Conservation (phyloP, 1,284 basidiomycete species). For the Cryptococcus jaspeensis region DNA sequence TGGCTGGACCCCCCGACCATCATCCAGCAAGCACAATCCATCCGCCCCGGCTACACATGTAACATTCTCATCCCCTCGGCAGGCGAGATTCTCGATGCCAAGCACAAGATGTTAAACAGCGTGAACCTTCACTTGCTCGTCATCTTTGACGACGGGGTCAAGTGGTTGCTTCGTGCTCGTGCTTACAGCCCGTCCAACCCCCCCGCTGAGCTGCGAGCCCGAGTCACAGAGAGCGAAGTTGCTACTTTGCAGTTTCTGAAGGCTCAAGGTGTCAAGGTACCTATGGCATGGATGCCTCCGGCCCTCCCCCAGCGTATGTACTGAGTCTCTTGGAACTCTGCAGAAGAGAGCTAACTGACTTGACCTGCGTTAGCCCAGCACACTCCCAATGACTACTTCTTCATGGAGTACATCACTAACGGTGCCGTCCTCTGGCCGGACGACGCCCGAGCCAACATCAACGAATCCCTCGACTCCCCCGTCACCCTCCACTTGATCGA, state of each 20-base stretch:
- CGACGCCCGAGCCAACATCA: neutral
- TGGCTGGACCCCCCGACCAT: too few relatives aligned
- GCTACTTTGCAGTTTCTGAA: conserved; percentile 1
- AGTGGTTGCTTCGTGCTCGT: conserved; percentile 5
- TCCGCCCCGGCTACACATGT: conserved; percentile 1
- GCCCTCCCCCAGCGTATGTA: neutral
- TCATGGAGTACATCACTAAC: neutral
- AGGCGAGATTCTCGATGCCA: neutral
- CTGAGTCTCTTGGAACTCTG: neutral
- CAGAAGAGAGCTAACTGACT: neutral
- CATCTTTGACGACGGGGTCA: conserved; percentile 2
- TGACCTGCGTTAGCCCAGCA: too few relatives aligned
- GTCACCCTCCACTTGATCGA: too few relatives aligned
- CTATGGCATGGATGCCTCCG: neutral
- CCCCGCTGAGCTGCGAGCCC: neutral
- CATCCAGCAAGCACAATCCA: neutral
- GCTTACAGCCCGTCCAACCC: neutral
- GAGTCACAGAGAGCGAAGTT: conserved; percentile 1
- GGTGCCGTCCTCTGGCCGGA: neutral
- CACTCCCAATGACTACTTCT: neutral
- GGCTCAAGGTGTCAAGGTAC: neutral
- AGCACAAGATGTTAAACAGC: neutral
- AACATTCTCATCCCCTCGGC: neutral
- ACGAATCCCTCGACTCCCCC: neutral
- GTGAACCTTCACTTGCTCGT: conserved; percentile 8